Conservation (phyloP, 176 grass and related monocot species). For the Oryza brachyantha region DNA sequence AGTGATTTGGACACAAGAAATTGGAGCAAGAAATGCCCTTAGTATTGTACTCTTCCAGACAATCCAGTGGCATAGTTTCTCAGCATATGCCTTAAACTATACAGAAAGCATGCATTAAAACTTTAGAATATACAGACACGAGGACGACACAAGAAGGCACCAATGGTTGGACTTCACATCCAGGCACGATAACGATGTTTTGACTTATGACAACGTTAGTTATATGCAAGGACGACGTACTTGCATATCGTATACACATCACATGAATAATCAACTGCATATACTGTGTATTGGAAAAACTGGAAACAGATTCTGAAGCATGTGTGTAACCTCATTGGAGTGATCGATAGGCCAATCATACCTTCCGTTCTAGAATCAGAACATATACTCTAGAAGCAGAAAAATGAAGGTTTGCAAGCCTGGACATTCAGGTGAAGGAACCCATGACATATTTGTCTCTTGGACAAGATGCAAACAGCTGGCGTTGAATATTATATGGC, state of each 20-base stretch:
- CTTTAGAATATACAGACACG: neutral
- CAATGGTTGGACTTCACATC: constrained; percentile 18
- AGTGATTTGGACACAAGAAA: neutral
- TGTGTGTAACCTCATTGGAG: constrained; percentile 1
- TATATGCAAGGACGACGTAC: constrained; percentile 14
- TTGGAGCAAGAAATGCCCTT: constrained; percentile 27
- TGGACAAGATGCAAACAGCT: constrained; percentile 23
- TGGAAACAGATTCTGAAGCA: neutral
- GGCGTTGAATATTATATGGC: constrained; percentile 8
- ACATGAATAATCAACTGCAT: neutral
- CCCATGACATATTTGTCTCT: constrained; percentile 15
- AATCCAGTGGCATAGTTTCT: constrained; percentile 26
- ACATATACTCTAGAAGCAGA: too few relatives aligned
- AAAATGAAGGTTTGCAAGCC: neutral
- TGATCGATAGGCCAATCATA: neutral
- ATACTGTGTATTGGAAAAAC: neutral
- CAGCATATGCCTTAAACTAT: constrained; percentile 26
- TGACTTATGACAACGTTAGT: constrained; percentile 24
- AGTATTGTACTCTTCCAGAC: neutral
- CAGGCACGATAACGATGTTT: constrained; percentile 22
- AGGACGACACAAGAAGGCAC: constrained; percentile 5
- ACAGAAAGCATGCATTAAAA: neutral
- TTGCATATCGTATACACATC: neutral
- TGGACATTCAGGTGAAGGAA: constrained; percentile 13
- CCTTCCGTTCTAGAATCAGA: constrained; percentile 27